Evolutionary conservation across 1,284 basidiomycete genomes (phyloP), one percentile per base, ranked within the genome.

Genomic region (Mixia osmundae): DNA sequence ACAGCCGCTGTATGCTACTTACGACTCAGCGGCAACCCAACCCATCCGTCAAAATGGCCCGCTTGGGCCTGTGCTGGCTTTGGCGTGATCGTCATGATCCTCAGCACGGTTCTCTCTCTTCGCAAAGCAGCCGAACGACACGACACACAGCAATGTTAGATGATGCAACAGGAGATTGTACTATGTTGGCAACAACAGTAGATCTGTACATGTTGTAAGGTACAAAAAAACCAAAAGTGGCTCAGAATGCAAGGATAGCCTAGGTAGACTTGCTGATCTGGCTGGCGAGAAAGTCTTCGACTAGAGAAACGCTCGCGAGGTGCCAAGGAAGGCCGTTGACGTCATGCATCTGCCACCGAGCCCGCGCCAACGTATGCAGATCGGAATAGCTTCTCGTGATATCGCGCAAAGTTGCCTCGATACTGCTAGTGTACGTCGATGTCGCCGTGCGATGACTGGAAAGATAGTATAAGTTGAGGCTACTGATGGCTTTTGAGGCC

Each of bases 1-100:
- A 14, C 36, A 48, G 47, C 85, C 5, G 76, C 85, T 0, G 71
- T 69, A 3, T 87, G 83, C 50, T 87, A 78, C 60, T 61, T 78
- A 50, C 72, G 73, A 48, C 69, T 94, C 37, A 59, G 65, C 19
- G 56, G 57, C 4, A 56, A 64, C 11, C 66, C 67, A 5, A 62
- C 71, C 45, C 66, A 69, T 30, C 65, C 68, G 21, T 56, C 64
- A 25, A 80, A 76, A 52, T 60, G 85, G 11, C 72, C 77, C 0
- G 77, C 85, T 0, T 62, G 73, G 30, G 39, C 59, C 0, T 87
- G 82, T 51, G 69, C 67, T 0, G 47, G 52, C 1, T 94, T 91
- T 50, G 85, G 85, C 4, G 41, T 68, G 6, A 34, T 72, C 11
- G 80, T 85, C n/a, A 30, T 16, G 23, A 16, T 40, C 16, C 28